Percentiles rank a stretch among this genome's conserved stretches.
Evolutionary conservation across 805 yeast genomes (phyloP).

Genomic region (Wickerhamomyces rabaulensis): DNA sequence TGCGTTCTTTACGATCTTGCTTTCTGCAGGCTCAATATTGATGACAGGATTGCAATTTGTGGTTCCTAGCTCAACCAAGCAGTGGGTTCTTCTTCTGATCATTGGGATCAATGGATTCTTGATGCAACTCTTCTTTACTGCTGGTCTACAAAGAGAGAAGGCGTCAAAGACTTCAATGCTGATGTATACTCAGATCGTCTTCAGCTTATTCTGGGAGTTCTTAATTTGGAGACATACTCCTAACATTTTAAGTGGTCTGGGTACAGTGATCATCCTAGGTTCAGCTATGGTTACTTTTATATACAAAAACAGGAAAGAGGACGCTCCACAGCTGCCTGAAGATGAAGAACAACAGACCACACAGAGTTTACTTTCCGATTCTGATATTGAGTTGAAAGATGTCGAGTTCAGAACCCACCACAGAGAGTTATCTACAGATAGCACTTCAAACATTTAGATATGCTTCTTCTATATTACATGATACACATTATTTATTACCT

Average conservation of each 20-base stretch:
- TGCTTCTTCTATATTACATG: background rate
- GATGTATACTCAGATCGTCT: constrained; percentile 66
- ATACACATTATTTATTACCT: background rate
- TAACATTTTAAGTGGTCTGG: constrained; percentile 53
- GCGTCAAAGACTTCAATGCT: constrained; percentile 70
- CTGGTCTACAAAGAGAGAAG: constrained; percentile 71
- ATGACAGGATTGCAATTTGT: constrained; percentile 52
- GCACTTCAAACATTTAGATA: background rate
- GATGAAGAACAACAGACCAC: background rate
- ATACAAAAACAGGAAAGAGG: constrained; percentile 28
- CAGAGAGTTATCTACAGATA: background rate
- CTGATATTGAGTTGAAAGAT: background rate
- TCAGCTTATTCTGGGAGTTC: constrained; percentile 68
- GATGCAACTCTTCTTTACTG: constrained; percentile 68
- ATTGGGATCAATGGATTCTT: constrained; percentile 73
- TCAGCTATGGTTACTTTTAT: constrained; percentile 38
- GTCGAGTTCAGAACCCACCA: background rate
- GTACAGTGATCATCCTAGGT: constrained; percentile 56
- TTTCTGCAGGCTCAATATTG: constrained; percentile 45
- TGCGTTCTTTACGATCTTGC: constrained; percentile 51
- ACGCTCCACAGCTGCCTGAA: background rate
- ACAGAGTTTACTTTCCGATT: too few relatives aligned
- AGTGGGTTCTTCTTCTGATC: constrained; percentile 54
- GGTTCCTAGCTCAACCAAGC: constrained; percentile 49
- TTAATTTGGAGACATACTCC: constrained; percentile 67